Base-by-base conservation (phyloP, 305 asterid species). In the Solanum hybrid region DNA sequence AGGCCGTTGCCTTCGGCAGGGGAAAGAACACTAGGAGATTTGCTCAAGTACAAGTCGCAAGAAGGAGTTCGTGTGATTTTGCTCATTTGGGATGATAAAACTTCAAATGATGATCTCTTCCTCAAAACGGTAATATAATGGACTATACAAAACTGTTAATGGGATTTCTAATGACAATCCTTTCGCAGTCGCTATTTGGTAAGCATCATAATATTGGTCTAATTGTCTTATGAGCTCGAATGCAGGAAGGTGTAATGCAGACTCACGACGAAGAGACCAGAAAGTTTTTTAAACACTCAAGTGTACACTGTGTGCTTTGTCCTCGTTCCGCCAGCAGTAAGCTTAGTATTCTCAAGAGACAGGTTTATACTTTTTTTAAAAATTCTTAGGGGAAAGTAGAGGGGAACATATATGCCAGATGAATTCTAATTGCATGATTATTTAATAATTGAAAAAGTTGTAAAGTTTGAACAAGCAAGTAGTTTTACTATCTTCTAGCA, bases 11-110 rank as follows among this genome's bases (percentile, higher is more conserved):
- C 92, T 68, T 79, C 89, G 24, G 85, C 85, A 65, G 92, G 92
- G 80, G 92, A 79, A 76, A 41, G 84, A 70, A 65, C 85, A 79
- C 92, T 90, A 1, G 92, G 92, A 72, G 92, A 90, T 68, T 88
- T 90, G 84, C 77, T 90, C 6, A 90, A 90, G 91, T 90, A 70
- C 86, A 90, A 90, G 85, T 90, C 92, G 3, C 92, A 90, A 32
- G 92, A 90, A 88, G 90, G 90, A 51, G 92, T 90, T 41, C 90
- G 89, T 17, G 92, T 90, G 31, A 65, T 88, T 80, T 22, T 90
- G 88, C 92, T 90, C 86, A 81, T 90, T 32, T 90, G 92, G 92
- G 92, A 90, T 81, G 92, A 90, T 27, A 90, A 90, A 88, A 90
- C 92, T 29, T 90, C 92, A 73, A 89, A 88, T 87, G 86, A 90